Base-by-base conservation (phyloP, 2,329 filamentous ascomycete genomes). In the Apiospora koreana region DNA sequence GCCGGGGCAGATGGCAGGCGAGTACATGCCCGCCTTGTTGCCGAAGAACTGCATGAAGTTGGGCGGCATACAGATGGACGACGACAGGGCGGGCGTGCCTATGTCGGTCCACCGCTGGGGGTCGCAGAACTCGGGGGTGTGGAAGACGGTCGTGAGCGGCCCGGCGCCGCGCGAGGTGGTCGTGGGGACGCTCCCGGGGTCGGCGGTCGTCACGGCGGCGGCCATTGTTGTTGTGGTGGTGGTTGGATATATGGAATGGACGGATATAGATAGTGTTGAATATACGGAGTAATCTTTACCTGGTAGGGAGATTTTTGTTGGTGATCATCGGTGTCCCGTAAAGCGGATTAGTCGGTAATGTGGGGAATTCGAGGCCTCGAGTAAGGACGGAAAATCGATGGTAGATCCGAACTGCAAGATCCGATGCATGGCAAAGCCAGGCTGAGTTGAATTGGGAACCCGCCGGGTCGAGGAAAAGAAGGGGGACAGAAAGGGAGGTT, bases 81-180 rank as follows among this genome's bases (percentile, higher is more conserved):
- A 66, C 12, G 64, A 66, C 7, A 66, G 23, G 2, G 64, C 14
- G 14, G 23, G 23, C 12, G 38, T 66, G 41, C 41, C 64, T 23
- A 45, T 21, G 6, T 42, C 43, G 21, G 41, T 45, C 64, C 64
- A 66, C 12, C 64, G 43, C 3, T 10, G 14, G 6, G 41, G 18
- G 23, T 28, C 41, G 28, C 64, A 66, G 64, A 45, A 66, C 23
- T 66, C 64, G 64, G 64, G 64, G 1, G 43, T 43, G 41, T 66
- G 41, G 41, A 66, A 66, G 41, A 66, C 64, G 23, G 64, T 66
- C 41, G 64, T 66, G 41, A 66, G 28, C 4, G 64, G 64, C 14
- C 64, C 64, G 64, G 64, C 64, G 41, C 64, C 64, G 35, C 62
- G 62, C 41, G 41, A 7, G 7, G 14, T 21, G 5, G 41, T 31